Conservation (phyloP, 169 alveolate genomes). For the Plasmodium gonderi region DNA sequence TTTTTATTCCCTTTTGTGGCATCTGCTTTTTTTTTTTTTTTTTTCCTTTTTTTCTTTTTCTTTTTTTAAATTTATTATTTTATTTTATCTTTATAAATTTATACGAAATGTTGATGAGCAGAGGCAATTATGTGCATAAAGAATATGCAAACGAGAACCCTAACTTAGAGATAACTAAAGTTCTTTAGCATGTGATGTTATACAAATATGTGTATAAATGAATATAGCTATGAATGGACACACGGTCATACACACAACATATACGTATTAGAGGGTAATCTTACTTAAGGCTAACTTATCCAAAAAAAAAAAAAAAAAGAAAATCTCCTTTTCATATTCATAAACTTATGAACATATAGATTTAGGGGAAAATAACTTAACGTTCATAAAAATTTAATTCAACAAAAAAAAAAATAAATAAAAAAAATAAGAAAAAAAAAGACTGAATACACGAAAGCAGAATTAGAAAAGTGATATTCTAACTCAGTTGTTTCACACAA, state of each 20-base stretch:
- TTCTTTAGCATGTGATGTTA: too few species aligned
- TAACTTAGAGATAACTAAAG: too few species aligned
- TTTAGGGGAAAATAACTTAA: background rate
- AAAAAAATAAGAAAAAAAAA: background rate
- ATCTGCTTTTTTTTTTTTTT: background rate
- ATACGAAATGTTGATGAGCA: too few species aligned
- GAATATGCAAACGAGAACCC: too few species aligned
- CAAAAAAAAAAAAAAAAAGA: background rate
- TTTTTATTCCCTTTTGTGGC: background rate
- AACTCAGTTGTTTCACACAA: background rate
- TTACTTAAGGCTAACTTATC: background rate
- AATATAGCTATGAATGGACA: background rate
- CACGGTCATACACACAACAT: background rate
- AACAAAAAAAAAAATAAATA: background rate
- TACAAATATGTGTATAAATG: too few species aligned
- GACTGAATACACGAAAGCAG: background rate
- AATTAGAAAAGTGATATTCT: background rate
- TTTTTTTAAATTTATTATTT: too few species aligned
- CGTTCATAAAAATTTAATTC: background rate
- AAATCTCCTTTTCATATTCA: background rate
- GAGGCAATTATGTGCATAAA: too few species aligned
- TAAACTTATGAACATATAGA: background rate
- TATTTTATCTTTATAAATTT: too few species aligned
- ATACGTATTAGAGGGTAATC: background rate
- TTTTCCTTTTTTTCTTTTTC: too few species aligned